phyloP scores from a whole-genome alignment of 352 stramenopile species.

The Achlya hypogyna region DNA sequence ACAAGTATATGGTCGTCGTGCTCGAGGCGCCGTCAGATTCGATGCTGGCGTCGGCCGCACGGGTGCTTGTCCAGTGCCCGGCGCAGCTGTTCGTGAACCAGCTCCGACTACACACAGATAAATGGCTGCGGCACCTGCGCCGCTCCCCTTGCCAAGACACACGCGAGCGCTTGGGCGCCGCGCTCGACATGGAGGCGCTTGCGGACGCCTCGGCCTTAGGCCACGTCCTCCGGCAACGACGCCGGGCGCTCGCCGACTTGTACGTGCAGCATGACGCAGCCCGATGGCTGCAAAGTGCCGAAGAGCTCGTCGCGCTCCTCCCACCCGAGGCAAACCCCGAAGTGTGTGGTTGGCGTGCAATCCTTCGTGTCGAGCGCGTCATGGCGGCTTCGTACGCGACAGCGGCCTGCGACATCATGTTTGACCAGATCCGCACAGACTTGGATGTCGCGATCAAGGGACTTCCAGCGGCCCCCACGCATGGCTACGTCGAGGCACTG shows the following conservation, averaged over 20 bases:
- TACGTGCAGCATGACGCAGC: not conserved
- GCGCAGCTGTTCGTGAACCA: not conserved
- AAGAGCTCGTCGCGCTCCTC: not conserved
- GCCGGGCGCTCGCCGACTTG: not conserved
- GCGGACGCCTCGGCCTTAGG: not conserved
- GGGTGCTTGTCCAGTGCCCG: not conserved
- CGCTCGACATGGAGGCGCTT: not conserved
- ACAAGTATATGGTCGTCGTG: conserved; percentile 6
- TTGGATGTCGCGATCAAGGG: not conserved
- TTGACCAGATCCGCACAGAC: not conserved
- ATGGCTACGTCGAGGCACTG: not conserved
- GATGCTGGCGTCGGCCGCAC: not conserved
- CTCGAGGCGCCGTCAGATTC: not conserved
- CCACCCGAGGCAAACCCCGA: not conserved
- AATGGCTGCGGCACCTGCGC: not conserved
- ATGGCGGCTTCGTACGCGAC: not conserved
- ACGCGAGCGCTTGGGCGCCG: not conserved
- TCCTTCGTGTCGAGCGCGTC: not conserved
- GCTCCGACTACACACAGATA: not conserved
- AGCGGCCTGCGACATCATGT: not conserved
- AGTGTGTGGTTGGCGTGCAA: not conserved
- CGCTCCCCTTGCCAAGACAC: not conserved
- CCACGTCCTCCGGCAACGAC: not conserved
- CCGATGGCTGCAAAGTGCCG: not conserved
- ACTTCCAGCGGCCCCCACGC: not conserved